Conservation (phyloP, 1,139 yeast genomes). For the Hemisphaericaspora xylanilytica region DNA sequence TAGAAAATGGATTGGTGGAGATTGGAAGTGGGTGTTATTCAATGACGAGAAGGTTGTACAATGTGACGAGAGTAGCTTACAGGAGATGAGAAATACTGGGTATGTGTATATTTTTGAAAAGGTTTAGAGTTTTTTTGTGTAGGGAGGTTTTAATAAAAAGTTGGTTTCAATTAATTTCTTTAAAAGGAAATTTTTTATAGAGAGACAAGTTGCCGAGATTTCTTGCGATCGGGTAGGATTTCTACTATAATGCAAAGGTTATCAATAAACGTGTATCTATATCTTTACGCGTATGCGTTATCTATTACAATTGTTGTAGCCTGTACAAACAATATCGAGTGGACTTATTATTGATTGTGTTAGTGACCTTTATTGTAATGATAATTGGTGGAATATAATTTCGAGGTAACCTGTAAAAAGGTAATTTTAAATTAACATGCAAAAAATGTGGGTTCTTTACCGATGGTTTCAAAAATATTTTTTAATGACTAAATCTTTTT, state of each 20-base stretch:
- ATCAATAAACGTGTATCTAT: too few relatives aligned
- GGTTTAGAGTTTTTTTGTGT: constrained; percentile 1
- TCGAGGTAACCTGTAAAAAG: background rate
- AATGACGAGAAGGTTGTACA: constrained; percentile 92
- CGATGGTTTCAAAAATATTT: background rate
- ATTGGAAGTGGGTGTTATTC: constrained; percentile 73
- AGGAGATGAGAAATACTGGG: constrained; percentile 62
- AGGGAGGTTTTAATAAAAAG: too few relatives aligned
- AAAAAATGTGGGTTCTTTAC: too few relatives aligned
- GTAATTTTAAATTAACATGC: background rate
- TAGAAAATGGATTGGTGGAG: constrained; percentile 38
- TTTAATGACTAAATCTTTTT: constrained; percentile 1
- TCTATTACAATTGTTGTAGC: too few relatives aligned
- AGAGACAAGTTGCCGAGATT: too few relatives aligned
- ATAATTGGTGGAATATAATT: background rate
- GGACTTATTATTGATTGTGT: too few relatives aligned
- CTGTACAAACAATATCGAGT: too few relatives aligned
- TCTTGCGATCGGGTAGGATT: too few relatives aligned
- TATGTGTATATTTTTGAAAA: constrained; percentile 55
- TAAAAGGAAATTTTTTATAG: too few relatives aligned
- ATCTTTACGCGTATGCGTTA: too few relatives aligned
- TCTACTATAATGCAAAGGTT: too few relatives aligned
- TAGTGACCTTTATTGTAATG: background rate
- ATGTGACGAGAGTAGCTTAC: constrained; percentile 59
- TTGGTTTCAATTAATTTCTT: too few relatives aligned